A percentile compares a stretch with the other conserved stretches of the same genome.
Conservation (phyloP, 2,329 filamentous ascomycete genomes). For the Periglandula ipomoeae region DNA sequence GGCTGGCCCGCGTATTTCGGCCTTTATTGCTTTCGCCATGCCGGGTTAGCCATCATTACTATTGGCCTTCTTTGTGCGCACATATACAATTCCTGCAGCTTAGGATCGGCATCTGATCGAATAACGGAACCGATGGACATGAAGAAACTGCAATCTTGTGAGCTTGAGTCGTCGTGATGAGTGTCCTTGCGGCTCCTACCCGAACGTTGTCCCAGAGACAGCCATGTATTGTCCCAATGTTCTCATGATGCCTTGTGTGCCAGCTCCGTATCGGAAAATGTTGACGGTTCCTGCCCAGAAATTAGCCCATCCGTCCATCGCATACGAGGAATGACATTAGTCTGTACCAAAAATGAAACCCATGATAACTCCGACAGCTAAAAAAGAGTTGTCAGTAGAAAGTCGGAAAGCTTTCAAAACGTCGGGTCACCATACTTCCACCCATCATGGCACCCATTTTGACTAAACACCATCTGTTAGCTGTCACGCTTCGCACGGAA, state of each 20-base stretch:
- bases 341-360: conserved; percentile 88
- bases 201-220: conserved; percentile 89
- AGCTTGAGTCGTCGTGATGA: conserved; percentile 9
- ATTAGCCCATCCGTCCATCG: not conserved
- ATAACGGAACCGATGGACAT: conserved; percentile 99
- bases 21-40: conserved; percentile 21
- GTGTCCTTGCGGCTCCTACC: conserved; percentile 42
- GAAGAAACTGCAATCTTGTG: conserved; percentile 58
- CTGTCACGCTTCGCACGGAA: not conserved
- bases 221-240: conserved; percentile 96
- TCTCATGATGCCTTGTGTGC: conserved; percentile 85
- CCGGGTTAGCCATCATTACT: conserved; percentile 38
- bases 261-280: conserved; percentile 91
- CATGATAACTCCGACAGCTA: conserved; percentile 92
- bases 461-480: conserved; percentile 16
- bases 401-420: not conserved
- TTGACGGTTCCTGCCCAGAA: conserved; percentile 67
- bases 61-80: conserved; percentile 66
- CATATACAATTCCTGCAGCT: conserved; percentile 66
- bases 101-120: conserved; percentile 76
- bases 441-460: conserved; percentile 99
- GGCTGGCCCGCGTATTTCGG: no score
- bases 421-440: conserved; percentile 63
- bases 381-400: conserved; percentile 22
- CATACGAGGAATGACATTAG: not conserved